A percentile compares a stretch with the other conserved stretches of the same genome.
phyloP scores from a whole-genome alignment of 2,329 filamentous ascomycete genomes.

The Diaporthe eres region DNA sequence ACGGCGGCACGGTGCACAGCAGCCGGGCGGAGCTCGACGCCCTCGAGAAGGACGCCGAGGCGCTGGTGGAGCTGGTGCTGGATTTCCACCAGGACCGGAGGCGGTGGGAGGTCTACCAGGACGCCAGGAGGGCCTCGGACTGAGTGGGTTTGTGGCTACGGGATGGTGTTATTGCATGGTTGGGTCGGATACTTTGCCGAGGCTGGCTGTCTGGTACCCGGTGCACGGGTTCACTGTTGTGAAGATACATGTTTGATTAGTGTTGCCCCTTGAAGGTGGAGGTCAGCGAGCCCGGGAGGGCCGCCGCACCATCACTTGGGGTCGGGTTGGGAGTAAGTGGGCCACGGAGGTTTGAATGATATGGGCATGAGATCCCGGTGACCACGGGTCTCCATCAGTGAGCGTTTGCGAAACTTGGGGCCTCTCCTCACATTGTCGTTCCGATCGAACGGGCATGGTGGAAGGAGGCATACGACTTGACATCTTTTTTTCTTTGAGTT shows the following conservation, averaged over 20 bases:
- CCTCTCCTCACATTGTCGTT: neutral
- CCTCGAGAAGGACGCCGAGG: constrained; percentile 65
- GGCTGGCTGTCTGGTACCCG: neutral
- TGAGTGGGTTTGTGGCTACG: neutral
- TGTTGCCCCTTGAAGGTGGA: neutral
- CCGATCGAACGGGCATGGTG: neutral
- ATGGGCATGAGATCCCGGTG: neutral
- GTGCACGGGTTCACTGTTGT: neutral
- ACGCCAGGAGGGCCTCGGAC: constrained; percentile 28
- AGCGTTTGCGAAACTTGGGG: neutral
- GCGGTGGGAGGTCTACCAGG: constrained; percentile 37
- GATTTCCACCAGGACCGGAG: constrained; percentile 57
- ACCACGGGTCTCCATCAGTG: constrained; percentile 12
- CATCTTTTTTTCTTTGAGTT: neutral
- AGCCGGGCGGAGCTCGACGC: constrained; percentile 59
- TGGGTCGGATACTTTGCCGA: too few relatives aligned
- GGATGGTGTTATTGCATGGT: too few relatives aligned
- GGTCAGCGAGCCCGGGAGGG: neutral
- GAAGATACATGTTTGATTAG: constrained; percentile 8
- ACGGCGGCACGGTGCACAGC: constrained; percentile 53
- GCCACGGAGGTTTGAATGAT: neutral
- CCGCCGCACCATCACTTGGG: too few relatives aligned
- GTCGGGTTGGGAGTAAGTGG: too few relatives aligned
- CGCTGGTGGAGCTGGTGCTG: constrained; percentile 66
- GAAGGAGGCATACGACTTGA: neutral